Evolutionary conservation across 2,329 filamentous ascomycete species (phyloP).

Genomic region (Chaetomiaceae sp.): DNA sequence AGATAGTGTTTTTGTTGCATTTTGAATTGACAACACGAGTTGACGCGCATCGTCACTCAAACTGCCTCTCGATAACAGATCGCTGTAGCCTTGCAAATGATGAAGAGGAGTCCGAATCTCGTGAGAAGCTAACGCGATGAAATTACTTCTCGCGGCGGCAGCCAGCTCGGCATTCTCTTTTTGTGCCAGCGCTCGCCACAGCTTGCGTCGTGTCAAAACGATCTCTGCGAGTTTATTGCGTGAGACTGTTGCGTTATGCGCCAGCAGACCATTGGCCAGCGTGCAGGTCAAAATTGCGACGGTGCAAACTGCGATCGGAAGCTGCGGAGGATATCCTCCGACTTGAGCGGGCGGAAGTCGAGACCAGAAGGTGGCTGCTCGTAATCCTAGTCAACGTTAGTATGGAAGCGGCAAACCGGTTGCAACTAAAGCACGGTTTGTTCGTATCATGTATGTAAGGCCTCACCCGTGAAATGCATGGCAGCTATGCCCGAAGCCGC

Average conservation of each 20-base stretch:
- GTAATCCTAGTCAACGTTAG: constrained; percentile 4
- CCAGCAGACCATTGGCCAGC: constrained; percentile 5
- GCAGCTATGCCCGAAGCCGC: constrained; percentile 4
- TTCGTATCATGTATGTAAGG: background rate
- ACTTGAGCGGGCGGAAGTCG: constrained; percentile 1
- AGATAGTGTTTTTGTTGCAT: constrained; percentile 6
- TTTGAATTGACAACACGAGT: constrained; percentile 3
- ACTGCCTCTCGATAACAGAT: constrained; percentile 6
- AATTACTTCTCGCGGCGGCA: constrained; percentile 6
- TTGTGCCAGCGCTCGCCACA: constrained; percentile 2
- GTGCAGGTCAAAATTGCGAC: constrained; percentile 6
- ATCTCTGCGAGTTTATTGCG: constrained; percentile 7
- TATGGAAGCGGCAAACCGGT: background rate
- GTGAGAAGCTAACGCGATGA: constrained; percentile 7
- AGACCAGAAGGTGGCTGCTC: constrained; percentile 8
- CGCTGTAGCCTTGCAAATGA: constrained; percentile 5
- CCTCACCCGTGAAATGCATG: constrained; percentile 10
- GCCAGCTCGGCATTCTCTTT: constrained; percentile 5
- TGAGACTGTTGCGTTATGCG: constrained; percentile 1
- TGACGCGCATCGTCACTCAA: constrained; percentile 4
- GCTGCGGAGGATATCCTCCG: constrained; percentile 3
- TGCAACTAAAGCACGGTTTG: background rate
- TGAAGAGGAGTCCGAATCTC: constrained; percentile 10
- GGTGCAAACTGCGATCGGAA: constrained; percentile 6
- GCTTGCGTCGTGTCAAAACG: constrained; percentile 5